A percentile compares a stretch with the other conserved stretches of the same genome.
These are phyloP conservation scores for Pythium myriotylum DNA, from an alignment of 352 stramenopile species.

Conservation along the genomic window DNA sequence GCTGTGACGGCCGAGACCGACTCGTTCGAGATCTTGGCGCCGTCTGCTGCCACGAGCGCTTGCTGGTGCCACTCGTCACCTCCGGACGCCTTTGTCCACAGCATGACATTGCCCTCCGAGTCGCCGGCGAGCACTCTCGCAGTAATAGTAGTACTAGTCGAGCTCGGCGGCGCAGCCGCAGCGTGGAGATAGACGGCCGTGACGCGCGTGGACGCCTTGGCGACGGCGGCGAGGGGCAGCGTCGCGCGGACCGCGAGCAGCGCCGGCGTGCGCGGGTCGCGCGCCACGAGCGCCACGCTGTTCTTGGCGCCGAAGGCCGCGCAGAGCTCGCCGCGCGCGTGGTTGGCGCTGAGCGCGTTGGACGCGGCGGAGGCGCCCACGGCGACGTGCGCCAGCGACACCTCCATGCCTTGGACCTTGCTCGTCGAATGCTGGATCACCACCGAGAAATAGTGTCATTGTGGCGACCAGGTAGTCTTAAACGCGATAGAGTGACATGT, in stretches of 20 bases:
- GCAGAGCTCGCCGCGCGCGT: constrained; percentile 6
- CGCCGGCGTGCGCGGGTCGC: constrained; percentile 3
- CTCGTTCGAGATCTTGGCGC: constrained; percentile 23
- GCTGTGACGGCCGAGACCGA: constrained; percentile 45
- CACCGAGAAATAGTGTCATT: background rate
- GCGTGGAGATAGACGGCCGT: constrained; percentile 51
- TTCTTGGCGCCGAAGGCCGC: constrained; percentile 56
- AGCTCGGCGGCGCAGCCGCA: constrained; percentile 2
- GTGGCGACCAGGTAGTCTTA: background rate
- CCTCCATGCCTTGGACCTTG: constrained; percentile 3
- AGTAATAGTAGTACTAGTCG: background rate
- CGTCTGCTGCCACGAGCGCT: constrained; percentile 6
- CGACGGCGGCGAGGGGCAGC: constrained; percentile 47
- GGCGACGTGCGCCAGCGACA: constrained; percentile 49
- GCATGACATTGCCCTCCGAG: constrained; percentile 60
- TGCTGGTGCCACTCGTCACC: constrained; percentile 25
- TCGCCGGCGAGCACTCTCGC: constrained; percentile 57
- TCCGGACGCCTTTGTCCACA: constrained; percentile 35
- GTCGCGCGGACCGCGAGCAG: constrained; percentile 38
- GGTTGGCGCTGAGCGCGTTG: constrained; percentile 46
- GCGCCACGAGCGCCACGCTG: constrained; percentile 44
- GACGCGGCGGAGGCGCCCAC: constrained; percentile 57
- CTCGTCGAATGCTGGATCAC: background rate
- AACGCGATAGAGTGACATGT: constrained; percentile 3
- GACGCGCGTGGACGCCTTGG: constrained; percentile 36